Percentiles rank a stretch among this genome's conserved stretches.
phyloP scores from a whole-genome alignment of 2,329 filamentous ascomycete genomes.

The Xylariomycetidae sp. region DNA sequence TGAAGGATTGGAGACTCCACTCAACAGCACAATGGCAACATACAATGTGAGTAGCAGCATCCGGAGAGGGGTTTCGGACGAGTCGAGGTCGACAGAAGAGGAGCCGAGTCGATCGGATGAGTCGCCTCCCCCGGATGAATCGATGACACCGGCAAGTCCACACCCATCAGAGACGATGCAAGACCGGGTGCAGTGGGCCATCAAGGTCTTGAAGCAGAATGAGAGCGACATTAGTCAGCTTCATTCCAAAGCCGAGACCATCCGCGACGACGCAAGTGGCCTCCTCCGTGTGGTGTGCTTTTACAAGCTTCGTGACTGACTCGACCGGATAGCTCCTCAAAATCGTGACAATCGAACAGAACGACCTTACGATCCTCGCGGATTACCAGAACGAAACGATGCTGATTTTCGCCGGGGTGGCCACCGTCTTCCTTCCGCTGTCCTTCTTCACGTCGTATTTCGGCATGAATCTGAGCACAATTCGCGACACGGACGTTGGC shows the following conservation, averaged over 20 bases:
- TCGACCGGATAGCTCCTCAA: constrained; percentile 2
- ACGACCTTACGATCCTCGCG: constrained; percentile 5
- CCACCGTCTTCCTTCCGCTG: constrained; percentile 5
- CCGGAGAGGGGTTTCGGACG: too few relatives aligned
- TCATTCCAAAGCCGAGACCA: background rate
- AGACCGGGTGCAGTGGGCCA: constrained; percentile 5
- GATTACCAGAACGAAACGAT: constrained; percentile 5
- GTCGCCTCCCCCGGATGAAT: background rate
- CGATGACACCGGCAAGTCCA: background rate
- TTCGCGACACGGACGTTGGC: too few relatives aligned
- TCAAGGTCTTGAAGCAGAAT: constrained; percentile 2
- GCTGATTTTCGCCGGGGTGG: constrained; percentile 6
- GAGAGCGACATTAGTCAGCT: constrained; percentile 3
- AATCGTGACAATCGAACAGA: constrained; percentile 6
- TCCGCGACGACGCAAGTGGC: constrained; percentile 3
- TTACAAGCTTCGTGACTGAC: background rate
- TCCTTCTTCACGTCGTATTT: constrained; percentile 3
- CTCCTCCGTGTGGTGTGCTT: background rate
- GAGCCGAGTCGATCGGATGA: too few relatives aligned
- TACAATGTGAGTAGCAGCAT: too few relatives aligned
- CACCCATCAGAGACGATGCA: constrained; percentile 2
- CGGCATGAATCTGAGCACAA: too few relatives aligned
- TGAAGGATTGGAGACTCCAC: constrained; percentile 1
- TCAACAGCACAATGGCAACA: constrained; percentile 2
- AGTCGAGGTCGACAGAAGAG: too few relatives aligned